Evolutionary conservation across 371 early-diverging fungal species (phyloP).

Genomic region (Zopfochytrium polystomum): DNA sequence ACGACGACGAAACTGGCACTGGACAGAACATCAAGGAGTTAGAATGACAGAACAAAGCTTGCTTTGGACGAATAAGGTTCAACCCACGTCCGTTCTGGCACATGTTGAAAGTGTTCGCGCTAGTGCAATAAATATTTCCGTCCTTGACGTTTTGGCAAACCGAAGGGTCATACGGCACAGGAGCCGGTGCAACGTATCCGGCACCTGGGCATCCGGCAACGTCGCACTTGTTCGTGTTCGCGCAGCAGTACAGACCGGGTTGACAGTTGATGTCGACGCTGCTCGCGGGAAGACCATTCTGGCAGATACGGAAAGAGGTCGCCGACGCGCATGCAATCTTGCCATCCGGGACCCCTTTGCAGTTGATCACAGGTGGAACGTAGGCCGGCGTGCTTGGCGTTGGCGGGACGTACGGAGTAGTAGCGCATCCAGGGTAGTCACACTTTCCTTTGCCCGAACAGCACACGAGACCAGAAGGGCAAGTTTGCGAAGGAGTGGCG

Average conservation of each 20-base stretch:
- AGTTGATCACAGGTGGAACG: neutral
- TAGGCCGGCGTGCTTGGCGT: neutral
- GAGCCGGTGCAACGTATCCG: neutral
- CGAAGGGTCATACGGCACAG: neutral
- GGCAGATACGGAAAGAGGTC: slow-evolving; percentile 8
- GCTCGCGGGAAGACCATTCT: neutral
- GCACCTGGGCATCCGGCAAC: neutral
- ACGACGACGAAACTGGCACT: neutral
- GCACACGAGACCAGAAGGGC: slow-evolving; percentile 13
- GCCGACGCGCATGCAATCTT: slow-evolving; percentile 1
- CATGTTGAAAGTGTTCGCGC: slow-evolving; percentile 1
- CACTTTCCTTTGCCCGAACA: slow-evolving; percentile 10
- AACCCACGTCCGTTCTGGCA: neutral
- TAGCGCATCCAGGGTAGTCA: slow-evolving; percentile 4
- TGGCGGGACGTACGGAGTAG: neutral
- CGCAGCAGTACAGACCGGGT: slow-evolving; percentile 13
- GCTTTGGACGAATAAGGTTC: no score
- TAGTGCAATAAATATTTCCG: neutral
- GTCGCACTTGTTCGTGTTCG: slow-evolving; percentile 2
- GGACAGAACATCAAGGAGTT: neutral
- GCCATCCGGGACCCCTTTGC: slow-evolving; percentile 7
- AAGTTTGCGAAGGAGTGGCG: slow-evolving; percentile 2
- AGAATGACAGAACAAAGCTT: neutral
- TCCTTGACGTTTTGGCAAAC: neutral
- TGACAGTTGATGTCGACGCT: neutral